These are phyloP conservation scores for Clausena lansium DNA, from an alignment of 345 rosid species.

Conservation along the genomic window DNA sequence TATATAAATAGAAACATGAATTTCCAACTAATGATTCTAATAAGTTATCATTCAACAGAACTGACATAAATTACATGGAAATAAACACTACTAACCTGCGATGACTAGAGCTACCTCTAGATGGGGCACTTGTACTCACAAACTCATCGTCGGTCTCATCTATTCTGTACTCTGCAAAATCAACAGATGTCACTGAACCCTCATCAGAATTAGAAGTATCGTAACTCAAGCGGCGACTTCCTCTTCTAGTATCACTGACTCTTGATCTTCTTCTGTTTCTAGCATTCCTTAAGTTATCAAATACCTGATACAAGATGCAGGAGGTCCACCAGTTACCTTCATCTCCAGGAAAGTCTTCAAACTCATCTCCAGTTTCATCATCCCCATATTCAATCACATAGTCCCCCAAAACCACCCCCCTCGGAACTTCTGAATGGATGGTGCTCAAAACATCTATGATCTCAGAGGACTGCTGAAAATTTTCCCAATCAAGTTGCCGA, in stretches of 20 bases:
- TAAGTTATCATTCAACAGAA: not conserved
- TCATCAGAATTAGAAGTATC: conserved; percentile 85
- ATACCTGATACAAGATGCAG: conserved; percentile 83
- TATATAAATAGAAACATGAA: not conserved
- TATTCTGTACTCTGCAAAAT: conserved; percentile 73
- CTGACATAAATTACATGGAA: not conserved
- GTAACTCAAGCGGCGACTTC: conserved; percentile 61
- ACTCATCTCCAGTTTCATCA: conserved; percentile 83
- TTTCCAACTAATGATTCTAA: not conserved
- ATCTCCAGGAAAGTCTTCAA: conserved; percentile 74
- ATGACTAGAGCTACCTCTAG: conserved; percentile 63
- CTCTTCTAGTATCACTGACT: conserved; percentile 68
- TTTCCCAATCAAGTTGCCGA: conserved; percentile 91
- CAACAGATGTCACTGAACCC: conserved; percentile 82
- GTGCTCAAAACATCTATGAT: conserved; percentile 94
- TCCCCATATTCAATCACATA: conserved; percentile 96
- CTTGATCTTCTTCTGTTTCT: conserved; percentile 87
- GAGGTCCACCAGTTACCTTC: conserved; percentile 97
- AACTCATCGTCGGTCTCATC: conserved; percentile 86
- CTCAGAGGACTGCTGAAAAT: conserved; percentile 96
- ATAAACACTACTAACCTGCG: conserved; percentile 57
- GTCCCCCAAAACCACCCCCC: conserved; percentile 93
- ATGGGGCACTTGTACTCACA: conserved; percentile 45
- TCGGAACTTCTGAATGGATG: conserved; percentile 94
- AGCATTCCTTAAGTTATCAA: conserved; percentile 82